A percentile compares a stretch with the other conserved stretches of the same genome.
Evolutionary conservation across 2,329 filamentous ascomycete genomes (phyloP).

Genomic region (Ustulina deusta): DNA sequence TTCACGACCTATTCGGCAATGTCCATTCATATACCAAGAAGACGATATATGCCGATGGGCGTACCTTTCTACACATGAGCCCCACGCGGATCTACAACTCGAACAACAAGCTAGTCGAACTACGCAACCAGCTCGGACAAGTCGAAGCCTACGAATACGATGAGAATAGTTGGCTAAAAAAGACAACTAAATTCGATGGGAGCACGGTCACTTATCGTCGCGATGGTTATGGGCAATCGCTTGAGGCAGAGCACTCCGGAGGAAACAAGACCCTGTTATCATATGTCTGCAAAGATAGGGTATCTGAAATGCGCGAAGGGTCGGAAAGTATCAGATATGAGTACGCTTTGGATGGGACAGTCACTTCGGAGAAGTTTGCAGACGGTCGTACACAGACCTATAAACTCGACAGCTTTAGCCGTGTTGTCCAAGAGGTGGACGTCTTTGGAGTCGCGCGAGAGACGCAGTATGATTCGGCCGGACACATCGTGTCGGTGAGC

Average conservation of each 20-base stretch:
- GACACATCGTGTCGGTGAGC: neutral
- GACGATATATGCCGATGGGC: slow-evolving; percentile 10
- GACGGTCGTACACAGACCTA: slow-evolving; percentile 12
- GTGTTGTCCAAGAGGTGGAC: neutral
- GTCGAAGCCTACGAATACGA: slow-evolving; percentile 1
- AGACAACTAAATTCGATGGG: slow-evolving; percentile 10
- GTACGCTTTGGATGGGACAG: slow-evolving; percentile 9
- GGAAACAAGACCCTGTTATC: neutral
- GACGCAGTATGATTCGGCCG: neutral
- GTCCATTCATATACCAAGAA: slow-evolving; percentile 6
- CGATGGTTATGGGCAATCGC: neutral
- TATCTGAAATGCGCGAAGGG: neutral
- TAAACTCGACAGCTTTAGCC: slow-evolving; percentile 14
- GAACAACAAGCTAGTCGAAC: slow-evolving; percentile 5
- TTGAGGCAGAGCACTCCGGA: neutral
- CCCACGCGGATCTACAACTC: neutral
- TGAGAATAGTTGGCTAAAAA: slow-evolving; percentile 11
- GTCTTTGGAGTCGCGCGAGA: slow-evolving; percentile 7
- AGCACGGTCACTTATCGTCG: slow-evolving; percentile 1
- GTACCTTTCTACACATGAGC: neutral
- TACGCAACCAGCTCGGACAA: slow-evolving; percentile 4
- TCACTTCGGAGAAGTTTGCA: neutral
- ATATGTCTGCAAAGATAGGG: neutral
- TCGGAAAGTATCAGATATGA: neutral
- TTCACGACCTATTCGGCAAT: slow-evolving; percentile 10